Percentiles rank a stretch among this genome's conserved stretches.
Evolutionary conservation across 768 basidiomycete species (phyloP).

Genomic region (Pholiota microspora): DNA sequence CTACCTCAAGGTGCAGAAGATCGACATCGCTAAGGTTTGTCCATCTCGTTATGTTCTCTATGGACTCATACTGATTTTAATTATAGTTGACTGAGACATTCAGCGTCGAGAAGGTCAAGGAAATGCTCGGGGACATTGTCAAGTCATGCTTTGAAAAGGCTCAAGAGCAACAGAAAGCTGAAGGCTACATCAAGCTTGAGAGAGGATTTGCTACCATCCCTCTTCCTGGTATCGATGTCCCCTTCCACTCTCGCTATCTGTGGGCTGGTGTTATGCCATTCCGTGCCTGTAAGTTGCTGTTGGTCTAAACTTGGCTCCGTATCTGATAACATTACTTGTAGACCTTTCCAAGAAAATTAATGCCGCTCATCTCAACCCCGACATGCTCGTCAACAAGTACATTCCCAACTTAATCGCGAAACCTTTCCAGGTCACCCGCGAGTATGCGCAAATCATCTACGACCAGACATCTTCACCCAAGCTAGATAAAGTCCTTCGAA

Average conservation of each 20-base stretch:
- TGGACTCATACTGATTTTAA: slow-evolving; percentile 5
- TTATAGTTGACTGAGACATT: slow-evolving; percentile 81
- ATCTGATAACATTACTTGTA: slow-evolving; percentile 25
- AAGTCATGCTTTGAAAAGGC: slow-evolving; percentile 77
- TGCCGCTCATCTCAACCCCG: slow-evolving; percentile 85
- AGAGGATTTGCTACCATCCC: slow-evolving; percentile 97
- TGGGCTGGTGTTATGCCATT: slow-evolving; percentile 99
- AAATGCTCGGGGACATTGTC: slow-evolving; percentile 92
- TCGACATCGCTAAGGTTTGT: slow-evolving; percentile 83
- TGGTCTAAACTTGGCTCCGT: slow-evolving; percentile 1
- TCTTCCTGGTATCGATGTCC: slow-evolving; percentile 95
- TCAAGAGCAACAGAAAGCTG: slow-evolving; percentile 71
- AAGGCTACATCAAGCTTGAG: slow-evolving; percentile 92
- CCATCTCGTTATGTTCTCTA: too few relatives aligned
- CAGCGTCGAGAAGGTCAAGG: slow-evolving; percentile 90
- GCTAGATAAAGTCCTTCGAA: slow-evolving; percentile 90
- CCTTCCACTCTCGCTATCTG: slow-evolving; percentile 98
- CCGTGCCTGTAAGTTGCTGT: slow-evolving; percentile 78
- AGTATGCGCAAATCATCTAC: slow-evolving; percentile 93
- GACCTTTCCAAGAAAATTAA: slow-evolving; percentile 99
- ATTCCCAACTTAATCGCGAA: slow-evolving; percentile 95
- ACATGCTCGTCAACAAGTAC: slow-evolving; percentile 92
- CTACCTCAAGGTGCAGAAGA: slow-evolving; percentile 94
- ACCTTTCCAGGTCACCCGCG: slow-evolving; percentile 79
- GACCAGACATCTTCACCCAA: slow-evolving; percentile 95